phyloP scores from a whole-genome alignment of 495 filamentous ascomycete genomes.

The Daldinia childiae region DNA sequence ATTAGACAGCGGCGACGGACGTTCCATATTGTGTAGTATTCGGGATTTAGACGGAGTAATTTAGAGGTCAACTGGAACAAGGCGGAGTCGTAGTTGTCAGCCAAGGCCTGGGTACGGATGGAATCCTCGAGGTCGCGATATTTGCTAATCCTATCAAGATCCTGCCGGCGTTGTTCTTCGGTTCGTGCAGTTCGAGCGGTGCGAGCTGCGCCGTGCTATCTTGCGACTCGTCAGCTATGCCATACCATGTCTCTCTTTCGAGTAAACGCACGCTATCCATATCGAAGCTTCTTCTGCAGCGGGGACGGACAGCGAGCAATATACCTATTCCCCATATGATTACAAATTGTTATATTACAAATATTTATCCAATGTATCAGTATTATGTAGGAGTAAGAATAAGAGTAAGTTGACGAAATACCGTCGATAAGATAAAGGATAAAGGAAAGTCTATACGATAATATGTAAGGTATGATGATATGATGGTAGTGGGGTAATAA shows the following conservation, averaged over 20 bases:
- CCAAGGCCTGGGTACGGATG: conserved; percentile 64
- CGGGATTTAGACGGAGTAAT: conserved; percentile 87
- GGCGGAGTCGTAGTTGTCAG: conserved; percentile 69
- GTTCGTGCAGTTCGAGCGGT: conserved; percentile 68
- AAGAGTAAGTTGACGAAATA: background rate
- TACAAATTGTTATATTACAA: background rate
- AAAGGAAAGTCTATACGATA: no score
- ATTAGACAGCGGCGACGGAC: conserved; percentile 76
- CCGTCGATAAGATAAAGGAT: conserved; percentile 17
- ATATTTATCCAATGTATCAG: no score
- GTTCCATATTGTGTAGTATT: conserved; percentile 99
- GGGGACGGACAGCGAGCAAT: background rate
- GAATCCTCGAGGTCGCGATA: conserved; percentile 77
- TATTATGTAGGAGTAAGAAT: background rate
- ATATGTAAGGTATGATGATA: background rate
- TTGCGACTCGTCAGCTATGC: conserved; percentile 45
- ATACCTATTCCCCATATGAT: background rate
- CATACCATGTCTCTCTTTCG: background rate
- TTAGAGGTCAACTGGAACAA: conserved; percentile 79
- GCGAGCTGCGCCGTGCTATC: conserved; percentile 81
- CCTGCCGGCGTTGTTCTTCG: conserved; percentile 71
- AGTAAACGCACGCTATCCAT: conserved; percentile 57
- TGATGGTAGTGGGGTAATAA: background rate
- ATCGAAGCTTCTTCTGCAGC: background rate
- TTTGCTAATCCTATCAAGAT: conserved; percentile 77